A percentile compares a stretch with the other conserved stretches of the same genome.
These are phyloP conservation scores for Aspergillus amoenus DNA, from an alignment of 2,329 filamentous ascomycete species.

Conservation along the genomic window DNA sequence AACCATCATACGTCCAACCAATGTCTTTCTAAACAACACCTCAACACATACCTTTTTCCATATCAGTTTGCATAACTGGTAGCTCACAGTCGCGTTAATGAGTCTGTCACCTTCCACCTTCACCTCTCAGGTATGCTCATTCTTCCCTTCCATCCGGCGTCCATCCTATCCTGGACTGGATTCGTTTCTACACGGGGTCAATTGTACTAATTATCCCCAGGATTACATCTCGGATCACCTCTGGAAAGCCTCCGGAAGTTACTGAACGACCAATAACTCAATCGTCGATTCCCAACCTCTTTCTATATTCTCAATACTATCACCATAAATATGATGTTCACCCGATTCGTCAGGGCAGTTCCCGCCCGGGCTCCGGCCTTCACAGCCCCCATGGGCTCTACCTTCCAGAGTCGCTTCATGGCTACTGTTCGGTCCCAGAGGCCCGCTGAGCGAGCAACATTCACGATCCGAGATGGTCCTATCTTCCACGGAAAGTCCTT, in stretches of 20 bases:
- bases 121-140: slow-evolving; percentile 73
- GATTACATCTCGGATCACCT: slow-evolving; percentile 70
- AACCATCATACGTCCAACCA: slow-evolving; percentile 7
- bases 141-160: not conserved
- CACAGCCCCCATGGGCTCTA: slow-evolving; percentile 35
- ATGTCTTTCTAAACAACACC: slow-evolving; percentile 31
- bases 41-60: not conserved
- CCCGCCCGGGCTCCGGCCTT: slow-evolving; percentile 49
- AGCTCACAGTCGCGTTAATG: slow-evolving; percentile 67
- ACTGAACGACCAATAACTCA: slow-evolving; percentile 28
- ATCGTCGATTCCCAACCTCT: not conserved
- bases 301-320: slow-evolving; percentile 10
- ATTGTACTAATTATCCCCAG: slow-evolving; percentile 31
- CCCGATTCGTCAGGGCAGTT: slow-evolving; percentile 54
- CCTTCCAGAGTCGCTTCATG: slow-evolving; percentile 49
- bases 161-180: not conserved
- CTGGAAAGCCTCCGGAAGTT: slow-evolving; percentile 67
- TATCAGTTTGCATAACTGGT: slow-evolving; percentile 33
- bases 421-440: slow-evolving; percentile 66
- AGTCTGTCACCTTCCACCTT: slow-evolving; percentile 80
- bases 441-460: slow-evolving; percentile 75
- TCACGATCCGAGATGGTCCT: slow-evolving; percentile 94
- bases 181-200: not conserved
- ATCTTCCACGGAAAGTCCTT: slow-evolving; percentile 97
- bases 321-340: slow-evolving; percentile 50